These are phyloP conservation scores for Xylaria sp. DNA, from an alignment of 2,329 filamentous ascomycete genomes.

Conservation along the genomic window DNA sequence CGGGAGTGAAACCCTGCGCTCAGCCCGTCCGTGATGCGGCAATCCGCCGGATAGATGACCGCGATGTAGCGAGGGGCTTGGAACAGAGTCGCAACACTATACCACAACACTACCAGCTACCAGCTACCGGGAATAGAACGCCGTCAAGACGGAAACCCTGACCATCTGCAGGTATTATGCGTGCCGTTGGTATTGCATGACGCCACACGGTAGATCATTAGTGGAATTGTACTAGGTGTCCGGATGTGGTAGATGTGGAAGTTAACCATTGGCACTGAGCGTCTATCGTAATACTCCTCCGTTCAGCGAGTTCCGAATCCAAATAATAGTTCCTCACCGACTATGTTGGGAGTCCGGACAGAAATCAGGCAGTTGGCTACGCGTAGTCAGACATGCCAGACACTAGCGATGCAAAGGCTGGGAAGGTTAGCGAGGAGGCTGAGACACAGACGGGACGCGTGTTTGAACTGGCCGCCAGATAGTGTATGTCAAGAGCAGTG, in stretches of 20 bases:
- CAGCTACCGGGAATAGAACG: too few relatives aligned
- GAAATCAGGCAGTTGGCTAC: neutral
- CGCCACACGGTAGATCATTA: neutral
- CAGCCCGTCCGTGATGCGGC: conserved; percentile 62
- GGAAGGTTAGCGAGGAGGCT: neutral
- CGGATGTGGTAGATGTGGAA: neutral
- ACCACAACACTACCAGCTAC: too few relatives aligned
- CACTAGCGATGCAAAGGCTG: neutral
- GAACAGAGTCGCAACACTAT: too few relatives aligned
- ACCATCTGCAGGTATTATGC: neutral
- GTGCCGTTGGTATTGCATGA: neutral
- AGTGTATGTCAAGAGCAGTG: too few relatives aligned
- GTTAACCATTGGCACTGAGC: too few relatives aligned
- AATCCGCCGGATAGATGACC: conserved; percentile 72
- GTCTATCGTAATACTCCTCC: too few relatives aligned
- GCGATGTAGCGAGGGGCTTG: conserved; percentile 63
- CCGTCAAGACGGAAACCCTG: too few relatives aligned
- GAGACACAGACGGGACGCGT: neutral
- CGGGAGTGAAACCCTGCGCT: conserved; percentile 57
- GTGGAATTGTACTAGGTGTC: neutral
- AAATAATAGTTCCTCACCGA: neutral
- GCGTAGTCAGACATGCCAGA: conserved; percentile 26
- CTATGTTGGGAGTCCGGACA: too few relatives aligned
- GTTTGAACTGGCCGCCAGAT: too few relatives aligned
- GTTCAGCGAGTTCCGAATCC: conserved; percentile 1